Conservation (phyloP, 2,329 filamentous ascomycete species). For the Colletotrichum brevisporum region DNA sequence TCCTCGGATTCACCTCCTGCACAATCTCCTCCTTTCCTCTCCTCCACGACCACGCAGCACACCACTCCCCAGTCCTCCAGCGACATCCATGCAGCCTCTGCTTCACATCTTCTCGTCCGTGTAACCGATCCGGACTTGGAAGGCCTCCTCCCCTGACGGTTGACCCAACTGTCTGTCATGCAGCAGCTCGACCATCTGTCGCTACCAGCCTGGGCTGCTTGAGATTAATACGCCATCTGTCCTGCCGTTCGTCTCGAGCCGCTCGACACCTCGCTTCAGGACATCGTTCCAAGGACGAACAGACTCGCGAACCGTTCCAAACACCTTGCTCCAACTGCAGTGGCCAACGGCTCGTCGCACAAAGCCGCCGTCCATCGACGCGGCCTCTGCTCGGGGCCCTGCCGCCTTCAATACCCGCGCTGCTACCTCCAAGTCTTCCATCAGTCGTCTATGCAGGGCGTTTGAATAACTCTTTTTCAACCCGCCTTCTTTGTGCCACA, state of each 20-base stretch:
- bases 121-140: conserved; percentile 29
- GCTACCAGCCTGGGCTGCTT: conserved; percentile 32
- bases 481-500: conserved; percentile 10
- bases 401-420: conserved; percentile 11
- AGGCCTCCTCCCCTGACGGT: not conserved
- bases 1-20: conserved; percentile 1
- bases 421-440: not conserved
- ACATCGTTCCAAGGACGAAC: not conserved
- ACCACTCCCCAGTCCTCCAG: not conserved
- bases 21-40: not conserved
- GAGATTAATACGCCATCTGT: conserved; percentile 35
- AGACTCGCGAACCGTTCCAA: not conserved
- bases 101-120: conserved; percentile 31
- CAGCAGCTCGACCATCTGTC: conserved; percentile 17
- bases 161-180: conserved; percentile 22
- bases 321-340: not conserved
- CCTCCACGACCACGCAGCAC: no score
- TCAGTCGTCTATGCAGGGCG: conserved; percentile 1
- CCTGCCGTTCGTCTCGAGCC: conserved; percentile 6
- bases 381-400: conserved; percentile 8
- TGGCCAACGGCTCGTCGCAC: conserved; percentile 31
- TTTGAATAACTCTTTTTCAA: conserved; percentile 9
- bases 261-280: not conserved
- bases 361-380: conserved; percentile 16
- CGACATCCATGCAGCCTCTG: conserved; percentile 20